Base-by-base conservation (phyloP, 129 eudicot species). In the Mikania micrantha region DNA sequence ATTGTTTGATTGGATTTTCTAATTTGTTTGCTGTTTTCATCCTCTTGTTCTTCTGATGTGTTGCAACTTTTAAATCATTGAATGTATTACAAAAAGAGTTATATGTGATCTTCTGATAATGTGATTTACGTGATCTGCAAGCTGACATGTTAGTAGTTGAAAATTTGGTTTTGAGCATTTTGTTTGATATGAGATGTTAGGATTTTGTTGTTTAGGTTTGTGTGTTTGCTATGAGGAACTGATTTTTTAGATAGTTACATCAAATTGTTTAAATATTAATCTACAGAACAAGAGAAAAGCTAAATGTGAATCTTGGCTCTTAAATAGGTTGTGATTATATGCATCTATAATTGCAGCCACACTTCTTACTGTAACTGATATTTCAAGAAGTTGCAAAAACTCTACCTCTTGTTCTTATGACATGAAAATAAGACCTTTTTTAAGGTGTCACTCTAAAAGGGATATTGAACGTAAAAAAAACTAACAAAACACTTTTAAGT, bases 11-110 rank as follows among this genome's bases (percentile, higher is more conserved):
- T 40, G 19, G 66, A 19, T 27, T 21, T 22, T 39, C 15, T 60
- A 74, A 77, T 77, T 69, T 85, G 96, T 87, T 88, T 85, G 1
- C 19, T 25, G 50, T 56, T 47, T 19, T 5, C 59, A 36, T 60
- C 20, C 31, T 17, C 17, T 17, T n/a, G n/a, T n/a, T 61, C 11
- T 71, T 57, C 35, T 21, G 34, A 10, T 27, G 28, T 42, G n/a
- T 9, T 21, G 50, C 21, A n/a, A n/a, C n/a, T n/a, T n/a, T n/a
- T n/a, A n/a, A n/a, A n/a, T n/a, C n/a, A n/a, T n/a, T n/a, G n/a
- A n/a, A n/a, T n/a, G n/a, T n/a, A n/a, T 29, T 32, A 32, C 36
- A 32, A 32, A 32, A 32, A 7, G 36, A 32, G 36, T 32, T 32
- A 32, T 32, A 32, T 32, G 36, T 32, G 4, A 2, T 20, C 38